Evolutionary conservation across 2,329 filamentous ascomycete species (phyloP).

Genomic region (Curvularia hawaiiensis): DNA sequence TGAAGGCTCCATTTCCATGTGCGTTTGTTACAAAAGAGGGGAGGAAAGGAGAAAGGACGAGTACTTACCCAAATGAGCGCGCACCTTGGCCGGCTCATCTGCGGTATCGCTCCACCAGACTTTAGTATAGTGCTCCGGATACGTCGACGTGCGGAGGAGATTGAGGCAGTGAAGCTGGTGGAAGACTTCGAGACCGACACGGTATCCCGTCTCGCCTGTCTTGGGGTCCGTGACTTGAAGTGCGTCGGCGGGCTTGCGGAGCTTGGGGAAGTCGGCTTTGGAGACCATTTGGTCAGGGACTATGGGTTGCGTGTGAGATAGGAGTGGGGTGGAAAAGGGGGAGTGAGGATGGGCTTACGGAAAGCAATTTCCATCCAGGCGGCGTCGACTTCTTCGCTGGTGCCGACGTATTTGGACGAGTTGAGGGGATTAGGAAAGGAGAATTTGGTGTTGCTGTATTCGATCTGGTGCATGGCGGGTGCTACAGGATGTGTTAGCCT

Average conservation of each 20-base stretch:
- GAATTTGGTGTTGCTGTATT: constrained; percentile 36
- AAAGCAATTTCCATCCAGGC: constrained; percentile 63
- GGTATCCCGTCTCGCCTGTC: constrained; percentile 63
- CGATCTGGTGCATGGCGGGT: constrained; percentile 38
- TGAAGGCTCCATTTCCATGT: background rate
- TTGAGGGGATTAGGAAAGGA: constrained; percentile 36
- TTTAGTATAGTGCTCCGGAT: constrained; percentile 40
- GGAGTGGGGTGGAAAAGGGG: background rate
- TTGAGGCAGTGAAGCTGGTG: constrained; percentile 54
- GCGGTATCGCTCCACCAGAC: constrained; percentile 35
- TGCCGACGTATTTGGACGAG: constrained; percentile 57
- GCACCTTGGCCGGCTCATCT: constrained; percentile 36
- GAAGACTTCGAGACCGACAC: constrained; percentile 65
- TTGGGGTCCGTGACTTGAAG: constrained; percentile 62
- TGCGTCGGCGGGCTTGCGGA: constrained; percentile 58
- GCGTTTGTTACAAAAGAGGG: background rate
- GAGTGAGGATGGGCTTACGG: constrained; percentile 28
- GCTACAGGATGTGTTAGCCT: constrained; percentile 18
- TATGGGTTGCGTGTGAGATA: constrained; percentile 27
- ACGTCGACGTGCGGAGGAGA: constrained; percentile 41
- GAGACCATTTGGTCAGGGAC: constrained; percentile 67
- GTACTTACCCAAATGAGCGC: constrained; percentile 33
- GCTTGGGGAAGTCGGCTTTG: constrained; percentile 57
- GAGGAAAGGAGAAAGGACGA: background rate
- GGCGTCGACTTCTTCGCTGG: constrained; percentile 61